Percentiles rank a stretch among this genome's conserved stretches.
Evolutionary conservation across 768 basidiomycete genomes (phyloP).

Genomic region (Gymnopilus dilepis): DNA sequence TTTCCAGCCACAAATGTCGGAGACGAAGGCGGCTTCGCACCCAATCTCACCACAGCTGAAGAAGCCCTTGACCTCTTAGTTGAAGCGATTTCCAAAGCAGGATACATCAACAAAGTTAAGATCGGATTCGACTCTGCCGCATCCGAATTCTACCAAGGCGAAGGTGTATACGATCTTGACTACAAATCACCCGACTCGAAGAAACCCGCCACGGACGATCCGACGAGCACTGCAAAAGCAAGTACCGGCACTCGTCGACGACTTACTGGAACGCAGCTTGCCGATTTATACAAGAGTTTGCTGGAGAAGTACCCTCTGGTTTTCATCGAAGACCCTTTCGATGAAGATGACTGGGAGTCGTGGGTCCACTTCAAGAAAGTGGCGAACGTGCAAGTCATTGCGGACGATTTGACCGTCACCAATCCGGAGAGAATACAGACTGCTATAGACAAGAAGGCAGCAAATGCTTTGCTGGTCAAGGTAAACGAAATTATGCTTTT

Average conservation of each 20-base stretch:
- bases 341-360: constrained; percentile 99
- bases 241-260: constrained; percentile 39
- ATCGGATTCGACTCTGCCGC: constrained; percentile 98
- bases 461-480: constrained; percentile 98
- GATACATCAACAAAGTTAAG: constrained; percentile 98
- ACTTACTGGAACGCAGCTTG: constrained; percentile 92
- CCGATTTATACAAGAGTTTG: constrained; percentile 86
- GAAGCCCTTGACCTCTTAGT: constrained; percentile 95
- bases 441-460: constrained; percentile 99
- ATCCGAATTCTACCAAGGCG: constrained; percentile 97
- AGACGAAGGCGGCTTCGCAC: constrained; percentile 99
- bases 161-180: constrained; percentile 98
- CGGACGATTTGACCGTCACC: constrained; percentile 97
- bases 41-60: constrained; percentile 95
- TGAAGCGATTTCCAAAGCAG: constrained; percentile 97
- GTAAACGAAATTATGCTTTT: neutral
- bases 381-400: constrained; percentile 86
- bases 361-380: constrained; percentile 90
- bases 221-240: neutral
- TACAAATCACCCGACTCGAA: constrained; percentile 99
- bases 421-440: constrained; percentile 97
- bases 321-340: constrained; percentile 97
- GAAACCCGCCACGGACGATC: constrained; percentile 63
- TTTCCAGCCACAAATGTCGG: constrained; percentile 93
- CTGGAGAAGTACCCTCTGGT: constrained; percentile 95